Conservation (phyloP, 108 stramenopile genomes). For the Skeletonema tropicum region DNA sequence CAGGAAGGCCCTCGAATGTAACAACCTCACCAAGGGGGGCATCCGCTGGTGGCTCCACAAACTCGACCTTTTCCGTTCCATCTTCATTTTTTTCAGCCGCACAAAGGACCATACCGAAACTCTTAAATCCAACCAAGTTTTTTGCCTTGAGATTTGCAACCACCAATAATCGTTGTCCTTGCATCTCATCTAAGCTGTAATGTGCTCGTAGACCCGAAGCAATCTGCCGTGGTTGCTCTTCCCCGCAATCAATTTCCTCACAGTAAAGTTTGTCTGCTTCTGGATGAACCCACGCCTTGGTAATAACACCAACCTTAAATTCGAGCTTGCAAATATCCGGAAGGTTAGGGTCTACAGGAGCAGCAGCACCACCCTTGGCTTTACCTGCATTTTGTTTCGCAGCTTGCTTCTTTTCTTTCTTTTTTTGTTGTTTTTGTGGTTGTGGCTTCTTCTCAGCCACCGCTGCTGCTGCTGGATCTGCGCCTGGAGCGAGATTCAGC, state of each 20-base stretch:
- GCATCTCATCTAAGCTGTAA: slow-evolving; percentile 90
- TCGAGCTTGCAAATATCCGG: slow-evolving; percentile 89
- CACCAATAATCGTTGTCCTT: slow-evolving; percentile 91
- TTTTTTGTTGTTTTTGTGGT: slow-evolving; percentile 25
- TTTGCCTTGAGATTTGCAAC: slow-evolving; percentile 98
- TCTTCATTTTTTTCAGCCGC: slow-evolving; percentile 76
- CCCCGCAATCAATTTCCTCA: slow-evolving; percentile 97
- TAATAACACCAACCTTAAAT: slow-evolving; percentile 90
- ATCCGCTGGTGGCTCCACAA: slow-evolving; percentile 93
- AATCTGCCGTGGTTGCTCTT: slow-evolving; percentile 85
- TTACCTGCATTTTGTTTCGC: slow-evolving; percentile 24
- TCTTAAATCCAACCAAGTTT: slow-evolving; percentile 93
- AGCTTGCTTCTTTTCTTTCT: slow-evolving; percentile 44
- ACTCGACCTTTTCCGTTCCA: slow-evolving; percentile 84
- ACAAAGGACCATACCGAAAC: slow-evolving; percentile 98
- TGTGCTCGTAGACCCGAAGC: slow-evolving; percentile 90
- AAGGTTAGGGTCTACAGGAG: slow-evolving; percentile 46
- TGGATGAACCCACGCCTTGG: slow-evolving; percentile 96
- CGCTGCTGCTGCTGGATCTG: slow-evolving; percentile 9
- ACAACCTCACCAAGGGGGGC: slow-evolving; percentile 93
- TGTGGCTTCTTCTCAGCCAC: neutral
- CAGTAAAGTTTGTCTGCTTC: slow-evolving; percentile 97
- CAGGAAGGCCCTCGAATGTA: slow-evolving; percentile 86
- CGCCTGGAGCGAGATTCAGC: slow-evolving; percentile 57
- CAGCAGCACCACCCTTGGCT: slow-evolving; percentile 12